Base-by-base conservation (phyloP, 495 filamentous ascomycete species). In the Talaromyces stipitatus region DNA sequence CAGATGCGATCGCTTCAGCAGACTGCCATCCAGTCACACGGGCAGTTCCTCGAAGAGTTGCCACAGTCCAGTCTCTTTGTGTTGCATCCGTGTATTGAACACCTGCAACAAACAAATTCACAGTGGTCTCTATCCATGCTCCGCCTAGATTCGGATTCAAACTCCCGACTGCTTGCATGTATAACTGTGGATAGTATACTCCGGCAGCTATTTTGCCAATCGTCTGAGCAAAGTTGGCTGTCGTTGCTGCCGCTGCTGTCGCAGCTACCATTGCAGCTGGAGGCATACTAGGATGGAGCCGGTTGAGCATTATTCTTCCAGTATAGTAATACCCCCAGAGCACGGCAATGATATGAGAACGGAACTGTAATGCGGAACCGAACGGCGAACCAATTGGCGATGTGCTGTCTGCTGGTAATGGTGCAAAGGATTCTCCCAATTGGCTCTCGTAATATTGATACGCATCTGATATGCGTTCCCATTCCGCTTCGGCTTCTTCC, bases 181-280 rank as follows among this genome's bases (percentile, higher is more conserved):
- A 75, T 29, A 82, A 78, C 48, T 91, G 90, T 7, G 84, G 79
- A 46, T 74, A 74, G 56, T 78, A 78, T 32, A 97, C 76, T 1
- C 90, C 94, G 0, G 90, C 90, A 6, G 83, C 80, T 50, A 97
- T 92, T 6, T 86, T 81, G 32, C 91, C 92, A 29, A 97, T 84
- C 56, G 83, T 81, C 60, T 85, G 82, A 2, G 91, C 88, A 66
- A 81, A 86, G 1, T 65, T 66, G 8, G 79, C 82, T 3, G 94
- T 96, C 50, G 84, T 78, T 3, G 72, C 69, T 0, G 90, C 87
- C 7, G 84, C 81, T 32, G 94, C 78, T 10, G 83, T 85, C 0
- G 88, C 87, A 5, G 92, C 89, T 38, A 88, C 77, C 84, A 95
- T 92, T 55, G 91, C 85, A n/a, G 90, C 81, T 0, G 92, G 90